Evolutionary conservation across 225 moss, liverwort and hornwort species (phyloP), one percentile per base, ranked within the genome.

Genomic region (Thuidium tamariscinum): DNA sequence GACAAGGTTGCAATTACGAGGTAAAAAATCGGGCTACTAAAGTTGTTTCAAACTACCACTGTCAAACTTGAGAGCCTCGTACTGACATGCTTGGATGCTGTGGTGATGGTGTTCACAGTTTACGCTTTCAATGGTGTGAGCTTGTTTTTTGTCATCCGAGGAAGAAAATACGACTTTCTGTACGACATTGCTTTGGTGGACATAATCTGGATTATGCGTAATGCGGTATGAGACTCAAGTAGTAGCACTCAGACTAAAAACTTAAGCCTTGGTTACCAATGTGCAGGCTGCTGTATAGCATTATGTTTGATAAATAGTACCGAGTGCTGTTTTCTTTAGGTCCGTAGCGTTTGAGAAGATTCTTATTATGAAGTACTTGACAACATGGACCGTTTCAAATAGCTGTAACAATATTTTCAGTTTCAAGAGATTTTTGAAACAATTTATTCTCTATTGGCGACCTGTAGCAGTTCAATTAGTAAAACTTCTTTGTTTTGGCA

Each of bases 131-230:
- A 98, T 89, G 87, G 94, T 71, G 92, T 95, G 90, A 95, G 94
- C 91, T 88, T 95, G 55, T 81, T 82, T 51, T 95, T 85, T 56
- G 63, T 93, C 46, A 80, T 75, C 67, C 87, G 83, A 79, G 93
- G 91, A 41, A 89, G 87, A 6, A 71, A 89, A 68, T 17, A 89
- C 36, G 86, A 88, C 34, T 96, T 92, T 85, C 77, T 98, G 25
- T 96, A 95, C 81, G 96, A 98, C 89, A 60, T 98, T 87, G 87
- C 89, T 49, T 74, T 96, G 70, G 95, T 98, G 76, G 92, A 98
- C 91, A 81, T 95, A 54, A 89, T 96, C 65, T 98, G 96, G 96
- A 84, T 92, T 46, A 93, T 98, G 90, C 92, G 97, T 61, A 98
- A 98, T 93, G 88, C 95, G 91, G 97, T 97, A 93, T 85, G 91